A percentile compares a stretch with the other conserved stretches of the same genome.
phyloP scores from a whole-genome alignment of 257 asterid species.

The Lavandula angustifolia region DNA sequence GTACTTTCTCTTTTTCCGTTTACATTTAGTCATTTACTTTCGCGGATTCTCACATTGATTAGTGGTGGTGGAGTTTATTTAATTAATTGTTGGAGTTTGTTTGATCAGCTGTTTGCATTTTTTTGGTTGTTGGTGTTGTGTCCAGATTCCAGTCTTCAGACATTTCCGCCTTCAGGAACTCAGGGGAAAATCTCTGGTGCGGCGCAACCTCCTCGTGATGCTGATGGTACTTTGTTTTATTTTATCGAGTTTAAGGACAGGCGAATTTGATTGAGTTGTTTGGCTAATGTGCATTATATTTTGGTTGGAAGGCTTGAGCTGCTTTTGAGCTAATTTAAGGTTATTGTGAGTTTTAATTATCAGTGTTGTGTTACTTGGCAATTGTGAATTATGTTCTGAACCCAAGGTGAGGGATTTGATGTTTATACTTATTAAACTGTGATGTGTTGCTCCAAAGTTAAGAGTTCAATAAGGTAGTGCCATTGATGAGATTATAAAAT shows the following conservation, averaged over 20 bases:
- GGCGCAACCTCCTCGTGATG: slow-evolving; percentile 94
- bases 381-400: slow-evolving; percentile 1
- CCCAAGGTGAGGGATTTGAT: background rate
- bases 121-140: slow-evolving; percentile 30
- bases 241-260: slow-evolving; percentile 1
- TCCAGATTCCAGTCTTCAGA: slow-evolving; percentile 89
- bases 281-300: slow-evolving; percentile 7
- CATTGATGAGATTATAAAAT: background rate
- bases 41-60: slow-evolving; percentile 4
- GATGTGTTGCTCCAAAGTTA: background rate
- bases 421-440: background rate
- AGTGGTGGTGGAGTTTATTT: background rate
- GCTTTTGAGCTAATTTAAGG: slow-evolving; percentile 1
- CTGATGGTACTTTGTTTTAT: slow-evolving; percentile 63
- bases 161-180: slow-evolving; percentile 81
- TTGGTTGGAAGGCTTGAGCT: slow-evolving; percentile 9
- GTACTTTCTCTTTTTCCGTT: slow-evolving; percentile 33
- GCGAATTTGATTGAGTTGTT: slow-evolving; percentile 8
- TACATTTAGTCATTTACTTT: background rate
- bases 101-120: background rate
- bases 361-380: slow-evolving; percentile 13
- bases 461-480: background rate
- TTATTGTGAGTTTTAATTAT: background rate
- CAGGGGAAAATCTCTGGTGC: slow-evolving; percentile 87
- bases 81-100: background rate